phyloP scores from a whole-genome alignment of 2,329 filamentous ascomycete species.

The Aspergillus intermedius region DNA sequence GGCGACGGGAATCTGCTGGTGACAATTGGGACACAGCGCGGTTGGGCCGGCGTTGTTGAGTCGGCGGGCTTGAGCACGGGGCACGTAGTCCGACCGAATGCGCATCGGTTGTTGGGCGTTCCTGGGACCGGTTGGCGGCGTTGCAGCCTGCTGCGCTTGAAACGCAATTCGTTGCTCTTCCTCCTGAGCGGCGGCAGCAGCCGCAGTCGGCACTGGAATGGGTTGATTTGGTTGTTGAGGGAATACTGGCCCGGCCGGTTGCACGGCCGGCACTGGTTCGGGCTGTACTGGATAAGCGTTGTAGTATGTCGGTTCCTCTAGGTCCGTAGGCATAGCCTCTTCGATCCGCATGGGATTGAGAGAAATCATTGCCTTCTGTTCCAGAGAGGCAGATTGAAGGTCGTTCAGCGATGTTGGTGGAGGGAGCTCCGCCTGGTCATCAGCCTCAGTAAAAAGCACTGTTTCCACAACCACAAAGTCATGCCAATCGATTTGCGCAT shows the following conservation, averaged over 20 bases:
- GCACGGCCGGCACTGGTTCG: slow-evolving; percentile 24
- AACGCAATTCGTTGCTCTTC: slow-evolving; percentile 52
- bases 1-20: slow-evolving; percentile 76
- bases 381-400: slow-evolving; percentile 85
- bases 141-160: slow-evolving; percentile 63
- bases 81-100: slow-evolving; percentile 89
- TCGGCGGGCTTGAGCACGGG: slow-evolving; percentile 67
- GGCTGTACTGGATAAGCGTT: slow-evolving; percentile 39
- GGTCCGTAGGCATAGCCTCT: slow-evolving; percentile 83
- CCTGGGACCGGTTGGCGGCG: slow-evolving; percentile 71
- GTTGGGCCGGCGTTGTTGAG: slow-evolving; percentile 57
- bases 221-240: slow-evolving; percentile 24
- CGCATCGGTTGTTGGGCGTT: slow-evolving; percentile 63
- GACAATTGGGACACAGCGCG: slow-evolving; percentile 85
- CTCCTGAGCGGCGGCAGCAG: slow-evolving; percentile 40
- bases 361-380: slow-evolving; percentile 88
- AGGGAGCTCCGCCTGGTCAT: slow-evolving; percentile 79
- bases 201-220: slow-evolving; percentile 20
- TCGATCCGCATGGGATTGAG: slow-evolving; percentile 80
- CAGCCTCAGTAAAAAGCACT: slow-evolving; percentile 81
- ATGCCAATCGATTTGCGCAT: slow-evolving; percentile 93
- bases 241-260: slow-evolving; percentile 17
- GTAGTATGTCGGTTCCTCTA: slow-evolving; percentile 51
- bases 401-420: slow-evolving; percentile 85
- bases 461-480: slow-evolving; percentile 96